Evolutionary conservation across 1,139 yeast species (phyloP).

Genomic region (Sugiyamaella paludigena): DNA sequence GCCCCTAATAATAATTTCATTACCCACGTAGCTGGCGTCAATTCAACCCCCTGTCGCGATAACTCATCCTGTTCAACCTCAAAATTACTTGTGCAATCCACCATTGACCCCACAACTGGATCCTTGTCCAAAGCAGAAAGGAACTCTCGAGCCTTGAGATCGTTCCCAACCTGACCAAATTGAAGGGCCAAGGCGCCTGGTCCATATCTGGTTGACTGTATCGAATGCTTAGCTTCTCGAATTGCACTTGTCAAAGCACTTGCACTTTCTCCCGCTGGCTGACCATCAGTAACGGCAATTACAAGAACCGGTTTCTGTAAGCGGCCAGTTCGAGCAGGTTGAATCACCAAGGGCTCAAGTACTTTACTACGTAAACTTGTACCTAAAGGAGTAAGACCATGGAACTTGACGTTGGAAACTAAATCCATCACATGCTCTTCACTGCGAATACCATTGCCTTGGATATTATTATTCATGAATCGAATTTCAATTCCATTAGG

Average conservation of each 20-base stretch:
- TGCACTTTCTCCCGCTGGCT: constrained; percentile 37
- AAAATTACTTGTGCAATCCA: constrained; percentile 37
- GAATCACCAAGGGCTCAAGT: constrained; percentile 34
- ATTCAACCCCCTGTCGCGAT: constrained; percentile 34
- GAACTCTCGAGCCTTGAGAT: constrained; percentile 37
- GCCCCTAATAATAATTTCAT: constrained; percentile 37
- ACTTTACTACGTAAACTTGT: constrained; percentile 32
- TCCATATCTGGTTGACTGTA: constrained; percentile 31
- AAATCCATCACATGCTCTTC: constrained; percentile 33
- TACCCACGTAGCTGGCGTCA: constrained; percentile 36
- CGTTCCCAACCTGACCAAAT: constrained; percentile 39
- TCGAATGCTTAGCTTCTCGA: constrained; percentile 30
- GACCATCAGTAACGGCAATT: constrained; percentile 37
- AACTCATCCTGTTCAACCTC: constrained; percentile 40
- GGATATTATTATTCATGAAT: constrained; percentile 34
- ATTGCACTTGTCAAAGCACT: constrained; percentile 32
- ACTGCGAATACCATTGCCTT: constrained; percentile 31
- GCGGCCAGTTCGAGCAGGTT: constrained; percentile 29
- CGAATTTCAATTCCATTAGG: constrained; percentile 38
- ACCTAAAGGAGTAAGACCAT: constrained; percentile 38
- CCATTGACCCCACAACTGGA: constrained; percentile 35
- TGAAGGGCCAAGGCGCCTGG: constrained; percentile 37
- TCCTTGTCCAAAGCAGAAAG: constrained; percentile 34
- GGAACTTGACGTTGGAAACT: constrained; percentile 31
- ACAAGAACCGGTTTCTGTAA: constrained; percentile 36